phyloP scores from a whole-genome alignment of 1,284 basidiomycete genomes.

The Grifola frondosa region DNA sequence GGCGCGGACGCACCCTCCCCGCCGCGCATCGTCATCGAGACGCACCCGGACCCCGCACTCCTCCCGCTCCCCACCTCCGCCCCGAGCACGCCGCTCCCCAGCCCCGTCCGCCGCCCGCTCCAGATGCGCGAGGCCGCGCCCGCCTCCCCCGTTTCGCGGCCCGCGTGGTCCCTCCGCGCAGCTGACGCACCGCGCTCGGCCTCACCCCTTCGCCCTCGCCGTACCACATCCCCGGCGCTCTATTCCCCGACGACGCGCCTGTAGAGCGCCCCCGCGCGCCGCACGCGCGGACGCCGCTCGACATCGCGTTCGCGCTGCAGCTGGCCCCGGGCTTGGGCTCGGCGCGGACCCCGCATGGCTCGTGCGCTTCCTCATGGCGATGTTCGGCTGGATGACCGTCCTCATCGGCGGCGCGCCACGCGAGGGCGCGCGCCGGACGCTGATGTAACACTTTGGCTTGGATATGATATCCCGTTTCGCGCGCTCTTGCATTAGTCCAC shows the following conservation, averaged over 20 bases:
- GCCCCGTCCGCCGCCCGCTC: constrained; percentile 6
- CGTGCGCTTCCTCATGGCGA: constrained; percentile 72
- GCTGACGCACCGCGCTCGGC: constrained; percentile 30
- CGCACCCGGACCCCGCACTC: constrained; percentile 30
- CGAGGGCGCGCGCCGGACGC: constrained; percentile 10
- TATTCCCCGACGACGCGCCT: constrained; percentile 21
- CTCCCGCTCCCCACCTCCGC: constrained; percentile 32
- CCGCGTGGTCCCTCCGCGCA: constrained; percentile 43
- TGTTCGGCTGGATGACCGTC: constrained; percentile 75
- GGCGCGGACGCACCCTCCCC: constrained; percentile 17
- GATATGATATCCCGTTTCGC: neutral
- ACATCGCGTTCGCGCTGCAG: constrained; percentile 75
- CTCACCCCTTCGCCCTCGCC: constrained; percentile 21
- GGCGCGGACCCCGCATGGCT: constrained; percentile 76
- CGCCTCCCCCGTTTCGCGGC: constrained; percentile 27
- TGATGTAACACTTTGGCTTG: constrained; percentile 1
- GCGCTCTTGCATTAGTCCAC: too few relatives aligned
- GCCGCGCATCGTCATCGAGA: constrained; percentile 21
- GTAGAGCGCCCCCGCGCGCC: constrained; percentile 32
- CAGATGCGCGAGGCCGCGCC: constrained; percentile 35
- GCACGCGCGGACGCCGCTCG: constrained; percentile 46
- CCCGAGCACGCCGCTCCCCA: constrained; percentile 24
- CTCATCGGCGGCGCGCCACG: constrained; percentile 31
- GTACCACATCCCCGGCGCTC: constrained; percentile 27
- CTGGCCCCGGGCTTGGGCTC: constrained; percentile 60